Percentiles rank a stretch among this genome's conserved stretches.
Evolutionary conservation across 805 yeast species (phyloP).

Genomic region (Myxozyma monticola): DNA sequence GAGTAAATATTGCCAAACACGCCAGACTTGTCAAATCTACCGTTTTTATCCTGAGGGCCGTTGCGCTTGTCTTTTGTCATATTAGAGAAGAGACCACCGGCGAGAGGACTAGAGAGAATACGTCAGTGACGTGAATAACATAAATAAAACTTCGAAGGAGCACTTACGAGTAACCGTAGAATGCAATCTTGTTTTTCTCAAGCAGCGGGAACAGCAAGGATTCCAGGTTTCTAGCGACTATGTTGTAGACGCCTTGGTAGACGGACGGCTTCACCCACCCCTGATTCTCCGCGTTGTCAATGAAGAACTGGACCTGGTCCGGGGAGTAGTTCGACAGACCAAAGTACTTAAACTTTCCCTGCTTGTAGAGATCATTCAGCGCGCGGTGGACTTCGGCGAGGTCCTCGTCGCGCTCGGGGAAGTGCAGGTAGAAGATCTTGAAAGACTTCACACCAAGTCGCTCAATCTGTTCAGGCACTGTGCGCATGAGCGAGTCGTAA

Average conservation of each 20-base stretch:
- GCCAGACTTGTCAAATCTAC: slow-evolving; percentile 6
- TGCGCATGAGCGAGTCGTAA: slow-evolving; percentile 20
- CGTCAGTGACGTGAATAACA: too few relatives aligned
- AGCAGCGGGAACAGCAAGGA: slow-evolving; percentile 30
- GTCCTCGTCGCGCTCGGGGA: slow-evolving; percentile 32
- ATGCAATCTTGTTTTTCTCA: neutral
- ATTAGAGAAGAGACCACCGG: slow-evolving; percentile 13
- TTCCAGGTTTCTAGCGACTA: slow-evolving; percentile 33
- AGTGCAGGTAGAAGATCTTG: slow-evolving; percentile 31
- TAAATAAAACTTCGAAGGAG: too few relatives aligned
- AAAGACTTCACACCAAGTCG: slow-evolving; percentile 15
- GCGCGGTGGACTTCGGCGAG: slow-evolving; percentile 33
- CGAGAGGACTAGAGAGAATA: slow-evolving; percentile 61
- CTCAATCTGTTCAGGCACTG: slow-evolving; percentile 27
- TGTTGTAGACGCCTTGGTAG: slow-evolving; percentile 36
- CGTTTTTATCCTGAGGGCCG: neutral
- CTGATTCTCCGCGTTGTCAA: slow-evolving; percentile 23
- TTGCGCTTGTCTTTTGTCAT: slow-evolving; percentile 34
- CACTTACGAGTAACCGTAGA: neutral
- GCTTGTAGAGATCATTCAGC: slow-evolving; percentile 29
- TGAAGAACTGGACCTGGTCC: slow-evolving; percentile 30
- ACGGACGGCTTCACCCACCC: slow-evolving; percentile 34
- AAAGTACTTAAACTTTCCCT: slow-evolving; percentile 32
- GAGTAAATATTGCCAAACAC: neutral
- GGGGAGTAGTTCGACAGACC: slow-evolving; percentile 34